phyloP scores from a whole-genome alignment of 2,329 filamentous ascomycete species.

The Lachnellula hyalina region DNA sequence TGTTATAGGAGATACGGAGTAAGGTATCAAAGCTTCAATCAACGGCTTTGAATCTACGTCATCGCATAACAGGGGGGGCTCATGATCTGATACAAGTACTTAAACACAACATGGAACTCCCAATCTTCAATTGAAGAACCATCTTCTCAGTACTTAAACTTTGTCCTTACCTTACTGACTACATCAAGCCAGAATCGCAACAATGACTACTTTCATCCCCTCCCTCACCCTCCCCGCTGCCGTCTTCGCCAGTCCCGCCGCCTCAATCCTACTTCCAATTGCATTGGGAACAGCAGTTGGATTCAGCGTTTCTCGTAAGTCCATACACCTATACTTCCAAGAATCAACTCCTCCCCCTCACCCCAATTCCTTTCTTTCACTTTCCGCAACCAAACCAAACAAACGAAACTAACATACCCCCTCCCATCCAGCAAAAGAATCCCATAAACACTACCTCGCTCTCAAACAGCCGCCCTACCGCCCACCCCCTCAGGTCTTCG shows the following conservation, averaged over 20 bases:
- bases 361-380: background rate
- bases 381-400: background rate
- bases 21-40: too few relatives aligned
- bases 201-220: conserved; percentile 77
- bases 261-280: conserved; percentile 71
- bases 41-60: too few relatives aligned
- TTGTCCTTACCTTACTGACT: background rate
- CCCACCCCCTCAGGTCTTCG: conserved; percentile 58
- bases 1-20: too few relatives aligned
- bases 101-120: too few relatives aligned
- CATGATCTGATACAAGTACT: too few relatives aligned
- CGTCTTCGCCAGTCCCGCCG: conserved; percentile 66
- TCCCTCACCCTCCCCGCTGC: conserved; percentile 67
- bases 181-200: conserved; percentile 24
- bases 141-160: background rate
- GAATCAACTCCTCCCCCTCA: background rate
- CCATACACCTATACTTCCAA: background rate
- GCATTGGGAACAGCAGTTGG: conserved; percentile 69
- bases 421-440: conserved; percentile 44
- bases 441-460: conserved; percentile 56
- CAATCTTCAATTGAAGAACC: background rate
- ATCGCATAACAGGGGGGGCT: too few relatives aligned
- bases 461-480: conserved; percentile 63
- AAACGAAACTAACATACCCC: conserved; percentile 1
- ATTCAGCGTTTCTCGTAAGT: conserved; percentile 59